Percentiles rank a stretch among this genome's conserved stretches.
Evolutionary conservation across 2,329 filamentous ascomycete genomes (phyloP).

Genomic region (Scopulariopsis brevicaulis): DNA sequence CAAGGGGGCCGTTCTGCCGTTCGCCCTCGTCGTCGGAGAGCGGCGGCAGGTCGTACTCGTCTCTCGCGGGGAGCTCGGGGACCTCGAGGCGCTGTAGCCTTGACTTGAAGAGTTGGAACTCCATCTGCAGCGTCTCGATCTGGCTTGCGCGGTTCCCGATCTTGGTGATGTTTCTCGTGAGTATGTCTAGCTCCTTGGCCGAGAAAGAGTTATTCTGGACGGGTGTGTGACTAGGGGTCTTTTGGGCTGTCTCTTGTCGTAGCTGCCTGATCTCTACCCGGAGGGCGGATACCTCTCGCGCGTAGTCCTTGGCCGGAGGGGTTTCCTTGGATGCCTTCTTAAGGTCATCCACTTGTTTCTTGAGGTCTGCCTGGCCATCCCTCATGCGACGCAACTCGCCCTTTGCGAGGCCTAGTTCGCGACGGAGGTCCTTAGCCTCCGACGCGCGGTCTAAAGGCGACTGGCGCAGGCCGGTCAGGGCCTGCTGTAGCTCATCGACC

Average conservation of each 20-base stretch:
- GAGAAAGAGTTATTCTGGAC: constrained; percentile 10
- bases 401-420: constrained; percentile 12
- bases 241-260: constrained; percentile 15
- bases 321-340: constrained; percentile 14
- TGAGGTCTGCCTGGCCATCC: constrained; percentile 13
- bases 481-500: constrained; percentile 9
- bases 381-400: constrained; percentile 12
- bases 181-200: constrained; percentile 24
- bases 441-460: constrained; percentile 8
- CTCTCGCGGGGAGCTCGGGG: constrained; percentile 2
- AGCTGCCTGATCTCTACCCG: constrained; percentile 20
- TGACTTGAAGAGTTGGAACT: constrained; percentile 25
- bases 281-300: constrained; percentile 18
- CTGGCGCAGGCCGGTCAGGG: constrained; percentile 11
- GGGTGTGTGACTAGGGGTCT: constrained; percentile 6
- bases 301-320: constrained; percentile 13
- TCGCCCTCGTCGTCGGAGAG: not conserved
- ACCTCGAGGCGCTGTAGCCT: constrained; percentile 21
- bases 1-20: not conserved
- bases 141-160: constrained; percentile 24
- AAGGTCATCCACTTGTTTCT: constrained; percentile 11
- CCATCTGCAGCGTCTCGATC: constrained; percentile 28
- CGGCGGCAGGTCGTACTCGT: constrained; percentile 3
- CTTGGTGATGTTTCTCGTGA: constrained; percentile 24
- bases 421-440: constrained; percentile 9